These are phyloP conservation scores for Nematodospora anomalae DNA, from an alignment of 1,139 yeast species.

Conservation along the genomic window DNA sequence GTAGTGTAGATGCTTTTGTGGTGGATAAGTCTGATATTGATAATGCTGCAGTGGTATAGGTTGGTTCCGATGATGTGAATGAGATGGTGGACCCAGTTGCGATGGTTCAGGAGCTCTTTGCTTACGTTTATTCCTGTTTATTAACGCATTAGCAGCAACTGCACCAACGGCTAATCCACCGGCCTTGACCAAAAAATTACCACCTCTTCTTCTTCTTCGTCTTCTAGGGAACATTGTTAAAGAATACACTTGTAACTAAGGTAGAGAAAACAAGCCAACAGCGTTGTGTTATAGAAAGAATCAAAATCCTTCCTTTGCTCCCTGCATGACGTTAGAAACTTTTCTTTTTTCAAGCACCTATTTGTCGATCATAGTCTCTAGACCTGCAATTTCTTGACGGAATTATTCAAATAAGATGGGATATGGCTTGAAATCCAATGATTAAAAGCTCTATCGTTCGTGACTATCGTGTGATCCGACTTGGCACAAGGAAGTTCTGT, in stretches of 20 bases:
- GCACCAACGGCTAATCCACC: conserved; percentile 8
- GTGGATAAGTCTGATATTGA: background rate
- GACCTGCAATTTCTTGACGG: no score
- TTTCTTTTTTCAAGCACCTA: no score
- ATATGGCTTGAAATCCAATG: no score
- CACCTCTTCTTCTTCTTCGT: conserved; percentile 9
- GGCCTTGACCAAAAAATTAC: conserved; percentile 6
- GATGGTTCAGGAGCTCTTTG: conserved; percentile 3
- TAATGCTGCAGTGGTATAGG: background rate
- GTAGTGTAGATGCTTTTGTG: conserved; percentile 5
- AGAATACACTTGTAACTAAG: conserved; percentile 16
- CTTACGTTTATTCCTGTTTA: background rate
- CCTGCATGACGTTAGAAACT: no score
- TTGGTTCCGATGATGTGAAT: background rate
- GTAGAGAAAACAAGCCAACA: conserved; percentile 37
- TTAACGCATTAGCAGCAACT: conserved; percentile 4
- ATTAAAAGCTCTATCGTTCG: no score
- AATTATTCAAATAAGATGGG: no score
- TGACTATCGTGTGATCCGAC: no score
- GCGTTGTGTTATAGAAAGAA: no score
- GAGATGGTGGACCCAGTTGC: conserved; percentile 4
- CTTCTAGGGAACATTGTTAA: background rate
- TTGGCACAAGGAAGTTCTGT: no score
- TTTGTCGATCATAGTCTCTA: no score
- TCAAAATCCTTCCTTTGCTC: no score